A percentile compares a stretch with the other conserved stretches of the same genome.
Conservation (phyloP, 164 flowering plant genomes). For the Umbellularia californica region DNA sequence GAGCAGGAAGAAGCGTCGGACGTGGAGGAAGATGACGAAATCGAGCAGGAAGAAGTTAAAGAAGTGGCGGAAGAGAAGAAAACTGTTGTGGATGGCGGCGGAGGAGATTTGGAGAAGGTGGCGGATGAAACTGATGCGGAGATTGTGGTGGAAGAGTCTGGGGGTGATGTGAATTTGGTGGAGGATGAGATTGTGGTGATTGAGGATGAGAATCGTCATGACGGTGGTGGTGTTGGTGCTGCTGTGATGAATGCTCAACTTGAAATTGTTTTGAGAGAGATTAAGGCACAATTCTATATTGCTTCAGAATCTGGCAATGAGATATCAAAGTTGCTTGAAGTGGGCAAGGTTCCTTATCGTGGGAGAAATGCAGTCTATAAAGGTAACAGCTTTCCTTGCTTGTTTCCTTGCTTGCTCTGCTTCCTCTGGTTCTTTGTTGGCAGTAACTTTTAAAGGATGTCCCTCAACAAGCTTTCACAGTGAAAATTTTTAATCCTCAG, state of each 20-base stretch:
- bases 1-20: constrained; percentile 8
- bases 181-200: constrained; percentile 55
- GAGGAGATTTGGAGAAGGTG: constrained; percentile 21
- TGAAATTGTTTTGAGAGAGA: constrained; percentile 52
- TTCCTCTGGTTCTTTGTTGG: neutral
- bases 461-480: too few species aligned
- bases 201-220: constrained; percentile 32
- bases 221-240: constrained; percentile 26
- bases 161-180: constrained; percentile 59
- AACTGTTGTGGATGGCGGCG: constrained; percentile 30
- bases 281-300: constrained; percentile 65
- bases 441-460: too few species aligned
- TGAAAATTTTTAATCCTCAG: too few species aligned
- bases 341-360: constrained; percentile 64
- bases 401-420: neutral
- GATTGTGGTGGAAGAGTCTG: constrained; percentile 11
- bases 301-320: constrained; percentile 72
- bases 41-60: constrained; percentile 61
- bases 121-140: constrained; percentile 12
- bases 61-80: constrained; percentile 64
- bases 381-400: constrained; percentile 27
- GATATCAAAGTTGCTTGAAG: constrained; percentile 79
- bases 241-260: constrained; percentile 30
- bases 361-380: constrained; percentile 52
- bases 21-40: neutral